Base-by-base conservation (phyloP, 345 rosid species). In the Clarkia xantiana region DNA sequence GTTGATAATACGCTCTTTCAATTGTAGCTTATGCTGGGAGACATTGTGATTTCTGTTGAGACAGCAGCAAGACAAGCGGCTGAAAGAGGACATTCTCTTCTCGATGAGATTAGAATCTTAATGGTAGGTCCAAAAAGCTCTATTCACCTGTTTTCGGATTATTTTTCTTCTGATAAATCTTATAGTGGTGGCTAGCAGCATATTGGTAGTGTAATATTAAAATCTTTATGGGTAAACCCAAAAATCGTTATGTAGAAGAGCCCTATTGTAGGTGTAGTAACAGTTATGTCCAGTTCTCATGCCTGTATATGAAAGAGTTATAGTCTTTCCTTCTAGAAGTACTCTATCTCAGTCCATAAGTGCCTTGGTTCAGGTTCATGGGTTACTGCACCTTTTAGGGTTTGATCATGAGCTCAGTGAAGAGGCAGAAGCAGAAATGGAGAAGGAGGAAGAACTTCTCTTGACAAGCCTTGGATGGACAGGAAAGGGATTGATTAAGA, bases 351-450 rank as follows among this genome's bases (percentile, higher is more conserved):
- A 45, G 10, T 16, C 9, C 34, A 14, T 13, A 47, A 10, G 23
- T 48, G 57, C 14, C 2, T 22, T 54, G 39, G 23, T 62, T 53
- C 72, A 86, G 98, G 84, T 91, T 64, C 98, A 84, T 72, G 98
- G 98, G 20, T 65, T 86, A 62, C 69, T 86, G 54, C 98, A 83
- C 71, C 80, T 91, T 51, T 55, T 91, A 67, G 98, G 96, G 12
- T 91, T 91, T 66, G 98, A 86, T 78, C 98, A 86, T 64, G 98
- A 91, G 71, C 60, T 91, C 45, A 76, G 94, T 14, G 89, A 83
- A 42, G 93, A 79, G 60, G 98, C 96, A 49, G 96, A 91, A 71
- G 69, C 68, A 65, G 96, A 91, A 72, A 91, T 86, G 98, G 96
- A 86, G 68, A 70, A 78, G 66, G 89, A 76, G 58, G 98, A 91